Evolutionary conservation across 2,329 filamentous ascomycete genomes (phyloP).

Genomic region (Paraphoma chrysanthemicola): DNA sequence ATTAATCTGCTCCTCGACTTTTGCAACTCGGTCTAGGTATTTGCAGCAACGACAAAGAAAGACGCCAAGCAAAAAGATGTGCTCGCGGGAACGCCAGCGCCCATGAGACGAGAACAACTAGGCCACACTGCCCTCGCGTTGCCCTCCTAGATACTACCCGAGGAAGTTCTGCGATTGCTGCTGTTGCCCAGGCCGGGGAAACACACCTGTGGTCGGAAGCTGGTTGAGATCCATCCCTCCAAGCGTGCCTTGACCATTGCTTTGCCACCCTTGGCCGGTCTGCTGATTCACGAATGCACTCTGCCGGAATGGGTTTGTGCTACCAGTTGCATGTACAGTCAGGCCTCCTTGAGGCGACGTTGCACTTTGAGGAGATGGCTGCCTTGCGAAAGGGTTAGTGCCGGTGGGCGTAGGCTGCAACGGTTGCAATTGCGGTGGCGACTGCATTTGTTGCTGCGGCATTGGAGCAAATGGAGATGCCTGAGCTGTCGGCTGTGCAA

Average conservation of each 20-base stretch:
- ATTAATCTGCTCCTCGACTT: neutral
- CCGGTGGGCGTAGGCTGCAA: constrained; percentile 68
- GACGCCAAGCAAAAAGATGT: neutral
- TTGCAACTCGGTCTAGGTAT: constrained; percentile 1
- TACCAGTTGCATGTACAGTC: constrained; percentile 80
- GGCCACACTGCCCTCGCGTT: neutral
- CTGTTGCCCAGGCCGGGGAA: constrained; percentile 74
- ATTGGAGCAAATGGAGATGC: constrained; percentile 43
- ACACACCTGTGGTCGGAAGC: constrained; percentile 80
- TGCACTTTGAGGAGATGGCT: constrained; percentile 50
- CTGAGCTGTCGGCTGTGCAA: constrained; percentile 35
- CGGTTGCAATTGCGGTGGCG: constrained; percentile 41
- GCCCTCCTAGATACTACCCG: constrained; percentile 20
- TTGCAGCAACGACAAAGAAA: neutral
- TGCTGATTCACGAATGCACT: constrained; percentile 87
- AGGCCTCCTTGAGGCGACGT: constrained; percentile 42
- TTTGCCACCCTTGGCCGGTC: constrained; percentile 89
- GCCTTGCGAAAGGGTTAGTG: constrained; percentile 74
- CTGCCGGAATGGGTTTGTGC: constrained; percentile 94
- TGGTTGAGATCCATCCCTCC: constrained; percentile 76
- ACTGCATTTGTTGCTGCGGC: constrained; percentile 22
- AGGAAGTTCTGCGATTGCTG: constrained; percentile 38
- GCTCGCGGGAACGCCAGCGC: neutral
- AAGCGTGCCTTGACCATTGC: constrained; percentile 76
- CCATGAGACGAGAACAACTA: neutral